Conservation (phyloP, 116 monocot species). For the Cymodocea nodosa region DNA sequence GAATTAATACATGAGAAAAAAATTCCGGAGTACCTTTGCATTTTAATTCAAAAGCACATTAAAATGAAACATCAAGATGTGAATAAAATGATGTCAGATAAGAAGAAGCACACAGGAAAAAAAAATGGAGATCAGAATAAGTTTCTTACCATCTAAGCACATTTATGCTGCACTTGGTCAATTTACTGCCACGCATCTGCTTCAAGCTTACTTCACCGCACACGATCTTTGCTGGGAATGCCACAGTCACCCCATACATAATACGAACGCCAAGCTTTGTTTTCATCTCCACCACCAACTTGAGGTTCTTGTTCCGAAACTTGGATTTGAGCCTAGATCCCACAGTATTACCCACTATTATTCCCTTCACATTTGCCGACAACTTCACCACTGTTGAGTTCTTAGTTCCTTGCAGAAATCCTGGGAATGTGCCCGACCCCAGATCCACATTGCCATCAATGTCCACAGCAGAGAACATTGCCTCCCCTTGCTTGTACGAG, state of each 20-base stretch:
- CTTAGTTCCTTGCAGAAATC: conserved; percentile 31
- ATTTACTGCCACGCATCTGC: conserved; percentile 12
- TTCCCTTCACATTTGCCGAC: conserved; percentile 18
- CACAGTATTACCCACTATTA: conserved; percentile 39
- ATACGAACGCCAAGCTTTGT: conserved; percentile 21
- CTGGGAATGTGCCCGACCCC: conserved; percentile 19
- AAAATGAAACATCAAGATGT: no score
- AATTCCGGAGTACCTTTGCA: no score
- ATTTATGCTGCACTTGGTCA: conserved; percentile 39
- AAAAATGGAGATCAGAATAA: background rate
- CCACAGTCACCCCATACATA: conserved; percentile 14
- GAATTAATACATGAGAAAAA: background rate
- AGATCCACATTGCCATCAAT: conserved; percentile 43
- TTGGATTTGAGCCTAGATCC: conserved; percentile 30
- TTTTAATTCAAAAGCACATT: no score
- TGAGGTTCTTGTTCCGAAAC: conserved; percentile 25
- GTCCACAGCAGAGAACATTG: conserved; percentile 24
- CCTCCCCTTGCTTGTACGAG: conserved; percentile 17
- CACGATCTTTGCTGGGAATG: conserved; percentile 30
- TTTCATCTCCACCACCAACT: conserved; percentile 27
- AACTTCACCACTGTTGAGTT: conserved; percentile 35
- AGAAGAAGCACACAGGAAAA: no score
- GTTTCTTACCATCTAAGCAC: conserved; percentile 44
- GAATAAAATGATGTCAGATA: no score
- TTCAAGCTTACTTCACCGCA: conserved; percentile 43